Evolutionary conservation across 352 stramenopile genomes (phyloP).

Genomic region (Elongisporangium anandrum): DNA sequence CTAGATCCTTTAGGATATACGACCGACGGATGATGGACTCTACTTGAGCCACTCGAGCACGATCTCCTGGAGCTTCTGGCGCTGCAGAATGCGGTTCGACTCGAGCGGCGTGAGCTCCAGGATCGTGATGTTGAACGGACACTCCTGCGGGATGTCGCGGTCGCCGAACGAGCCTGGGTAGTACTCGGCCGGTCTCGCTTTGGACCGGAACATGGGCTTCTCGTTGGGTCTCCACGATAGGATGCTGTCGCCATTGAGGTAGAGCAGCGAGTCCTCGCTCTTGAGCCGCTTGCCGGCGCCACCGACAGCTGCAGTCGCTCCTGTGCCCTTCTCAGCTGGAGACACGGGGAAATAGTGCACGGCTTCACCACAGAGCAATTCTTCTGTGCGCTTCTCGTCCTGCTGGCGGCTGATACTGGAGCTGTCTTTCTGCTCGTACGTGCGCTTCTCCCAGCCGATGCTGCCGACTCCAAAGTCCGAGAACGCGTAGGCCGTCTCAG

Average conservation of each 20-base stretch:
- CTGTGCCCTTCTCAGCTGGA: constrained; percentile 1
- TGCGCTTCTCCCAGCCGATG: constrained; percentile 34
- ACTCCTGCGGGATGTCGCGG: constrained; percentile 38
- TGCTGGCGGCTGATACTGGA: constrained; percentile 39
- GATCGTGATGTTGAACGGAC: constrained; percentile 44
- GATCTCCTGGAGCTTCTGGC: constrained; percentile 45
- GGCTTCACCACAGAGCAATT: constrained; percentile 46
- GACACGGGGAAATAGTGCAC: constrained; percentile 55
- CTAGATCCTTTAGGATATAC: no score
- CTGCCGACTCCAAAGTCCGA: constrained; percentile 58
- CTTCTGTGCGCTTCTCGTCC: constrained; percentile 19
- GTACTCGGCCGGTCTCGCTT: constrained; percentile 38
- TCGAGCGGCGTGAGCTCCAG: constrained; percentile 34
- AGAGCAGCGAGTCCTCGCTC: constrained; percentile 22
- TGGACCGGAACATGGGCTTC: constrained; percentile 40
- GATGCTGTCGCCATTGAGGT: constrained; percentile 72
- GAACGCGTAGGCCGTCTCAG: constrained; percentile 64
- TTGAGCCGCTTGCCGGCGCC: constrained; percentile 10
- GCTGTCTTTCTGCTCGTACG: constrained; percentile 24
- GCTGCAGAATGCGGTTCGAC: constrained; percentile 27
- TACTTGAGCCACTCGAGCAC: constrained; percentile 25
- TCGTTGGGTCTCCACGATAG: constrained; percentile 36
- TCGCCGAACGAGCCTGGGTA: constrained; percentile 45
- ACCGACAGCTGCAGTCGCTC: constrained; percentile 3
- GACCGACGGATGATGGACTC: no score